Base-by-base conservation (phyloP, 768 basidiomycete genomes). In the Lactarius akahatsu region DNA sequence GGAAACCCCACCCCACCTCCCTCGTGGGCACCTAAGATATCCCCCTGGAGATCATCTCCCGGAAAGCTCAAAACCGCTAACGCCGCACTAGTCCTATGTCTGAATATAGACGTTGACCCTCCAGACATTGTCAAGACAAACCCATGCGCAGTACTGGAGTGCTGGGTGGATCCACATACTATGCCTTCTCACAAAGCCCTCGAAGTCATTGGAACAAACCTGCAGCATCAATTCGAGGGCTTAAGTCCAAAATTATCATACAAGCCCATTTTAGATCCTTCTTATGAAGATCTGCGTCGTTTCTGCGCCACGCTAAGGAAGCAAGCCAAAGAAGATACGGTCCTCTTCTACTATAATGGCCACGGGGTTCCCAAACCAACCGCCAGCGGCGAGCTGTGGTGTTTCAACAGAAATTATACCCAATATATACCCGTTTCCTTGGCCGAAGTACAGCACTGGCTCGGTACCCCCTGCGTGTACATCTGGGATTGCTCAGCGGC, bases 401-500 rank as follows among this genome's bases (percentile, higher is more conserved):
- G 97, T 63, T 99, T 99, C 81, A 98, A 99, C 77, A 83, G 88
- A 73, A 91, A 87, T 71, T 98, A 98, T 76, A 98, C 97, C 0
- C 96, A 99, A 77, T 99, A 99, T 74, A 98, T 98, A 66, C 97
- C 97, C 0, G 91, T 98, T 13, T 95, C 94, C 20, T 80, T 99
- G 52, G 90, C 90, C 76, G 97, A 99, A 71, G 82, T 99, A 18
- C 96, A 98, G 75, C 85, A 81, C 23, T 98, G 95, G 94, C 79
- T 98, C 4, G 94, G 94, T 7, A 92, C 94, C 1, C 97, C 97
- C 1, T 93, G 92, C 36, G 93, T 98, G 34, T 98, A 96, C 75
- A 93, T 99, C 62, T 99, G 97, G 97, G 97, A 99, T 74, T 98
- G 96, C 75, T 96, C 94, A 2, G 92, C 93, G n/a, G 96, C 97